A percentile compares a stretch with the other conserved stretches of the same genome.
Conservation (phyloP, 2,329 filamentous ascomycete genomes). For the Conoideocrella luteorostrata region DNA sequence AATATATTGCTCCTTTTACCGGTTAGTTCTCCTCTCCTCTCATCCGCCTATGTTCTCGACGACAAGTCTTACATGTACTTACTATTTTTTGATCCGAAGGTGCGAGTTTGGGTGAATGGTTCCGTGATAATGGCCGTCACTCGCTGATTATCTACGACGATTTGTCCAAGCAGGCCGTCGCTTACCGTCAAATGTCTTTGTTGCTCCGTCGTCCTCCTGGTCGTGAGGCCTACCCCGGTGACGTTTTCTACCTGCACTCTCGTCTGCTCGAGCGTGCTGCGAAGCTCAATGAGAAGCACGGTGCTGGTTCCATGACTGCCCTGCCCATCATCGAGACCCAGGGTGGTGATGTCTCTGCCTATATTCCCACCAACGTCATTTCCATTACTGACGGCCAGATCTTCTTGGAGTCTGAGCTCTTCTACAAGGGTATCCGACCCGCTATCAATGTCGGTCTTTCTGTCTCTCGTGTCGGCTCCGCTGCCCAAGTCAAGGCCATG, state of each 20-base stretch:
- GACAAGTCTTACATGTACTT: background rate
- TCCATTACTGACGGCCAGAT: conserved; percentile 99
- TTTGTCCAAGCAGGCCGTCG: conserved; percentile 95
- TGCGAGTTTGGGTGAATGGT: conserved; percentile 59
- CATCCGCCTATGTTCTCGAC: background rate
- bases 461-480: conserved; percentile 98
- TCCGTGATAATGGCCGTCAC: conserved; percentile 82
- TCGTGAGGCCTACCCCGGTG: conserved; percentile 98
- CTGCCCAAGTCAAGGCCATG: conserved; percentile 99
- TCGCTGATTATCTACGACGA: conserved; percentile 89
- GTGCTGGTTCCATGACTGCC: conserved; percentile 93
- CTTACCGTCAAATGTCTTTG: conserved; percentile 98
- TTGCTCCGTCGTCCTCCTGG: conserved; percentile 95
- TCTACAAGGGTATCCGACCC: conserved; percentile 99
- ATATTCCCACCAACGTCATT: conserved; percentile 99
- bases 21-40: conserved; percentile 34
- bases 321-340: conserved; percentile 98
- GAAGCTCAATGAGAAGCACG: conserved; percentile 96
- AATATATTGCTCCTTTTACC: conserved; percentile 92
- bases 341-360: conserved; percentile 99
- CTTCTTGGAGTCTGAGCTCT: conserved; percentile 98
- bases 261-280: conserved; percentile 98
- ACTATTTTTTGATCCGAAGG: conserved; percentile 4
- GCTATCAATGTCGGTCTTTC: conserved; percentile 99
- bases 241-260: conserved; percentile 99